Evolutionary conservation across 1,139 yeast genomes (phyloP).

Genomic region (Meyerozyma athensensis): DNA sequence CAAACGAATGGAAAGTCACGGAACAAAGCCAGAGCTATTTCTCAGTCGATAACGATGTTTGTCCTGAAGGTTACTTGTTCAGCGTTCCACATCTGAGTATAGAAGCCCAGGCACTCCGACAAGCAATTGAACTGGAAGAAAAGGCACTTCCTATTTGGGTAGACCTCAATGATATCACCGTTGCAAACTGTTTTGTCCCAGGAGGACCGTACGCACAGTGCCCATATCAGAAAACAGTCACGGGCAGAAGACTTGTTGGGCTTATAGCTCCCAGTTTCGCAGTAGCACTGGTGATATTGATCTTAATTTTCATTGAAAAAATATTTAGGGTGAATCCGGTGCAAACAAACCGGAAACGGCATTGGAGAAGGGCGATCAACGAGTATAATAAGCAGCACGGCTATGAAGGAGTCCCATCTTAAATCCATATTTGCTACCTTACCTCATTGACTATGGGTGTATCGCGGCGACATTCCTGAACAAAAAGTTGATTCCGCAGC

Average conservation of each 20-base stretch:
- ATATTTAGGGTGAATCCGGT: slow-evolving; percentile 32
- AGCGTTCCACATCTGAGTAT: slow-evolving; percentile 51
- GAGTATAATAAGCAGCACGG: slow-evolving; percentile 36
- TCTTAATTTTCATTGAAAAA: slow-evolving; percentile 26
- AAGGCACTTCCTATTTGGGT: slow-evolving; percentile 58
- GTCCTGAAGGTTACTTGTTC: slow-evolving; percentile 51
- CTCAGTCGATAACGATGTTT: slow-evolving; percentile 44
- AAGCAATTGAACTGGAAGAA: slow-evolving; percentile 16
- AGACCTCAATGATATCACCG: slow-evolving; percentile 74
- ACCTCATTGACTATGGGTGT: neutral
- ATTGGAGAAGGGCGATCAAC: slow-evolving; percentile 35
- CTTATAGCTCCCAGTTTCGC: slow-evolving; percentile 65
- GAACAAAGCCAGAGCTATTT: slow-evolving; percentile 33
- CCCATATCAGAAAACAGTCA: slow-evolving; percentile 62
- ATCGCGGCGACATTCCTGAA: neutral
- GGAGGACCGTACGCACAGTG: slow-evolving; percentile 81
- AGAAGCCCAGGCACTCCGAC: slow-evolving; percentile 30
- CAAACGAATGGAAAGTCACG: slow-evolving; percentile 47
- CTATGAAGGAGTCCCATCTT: slow-evolving; percentile 45
- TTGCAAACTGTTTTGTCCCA: slow-evolving; percentile 74
- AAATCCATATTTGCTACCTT: neutral
- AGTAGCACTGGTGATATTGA: slow-evolving; percentile 33
- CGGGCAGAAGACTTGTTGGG: slow-evolving; percentile 53
- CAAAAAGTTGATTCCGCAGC: neutral
- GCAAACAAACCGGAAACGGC: slow-evolving; percentile 36